These are phyloP conservation scores for Colletotrichum incanum DNA, from an alignment of 2,329 filamentous ascomycete genomes.

Conservation along the genomic window DNA sequence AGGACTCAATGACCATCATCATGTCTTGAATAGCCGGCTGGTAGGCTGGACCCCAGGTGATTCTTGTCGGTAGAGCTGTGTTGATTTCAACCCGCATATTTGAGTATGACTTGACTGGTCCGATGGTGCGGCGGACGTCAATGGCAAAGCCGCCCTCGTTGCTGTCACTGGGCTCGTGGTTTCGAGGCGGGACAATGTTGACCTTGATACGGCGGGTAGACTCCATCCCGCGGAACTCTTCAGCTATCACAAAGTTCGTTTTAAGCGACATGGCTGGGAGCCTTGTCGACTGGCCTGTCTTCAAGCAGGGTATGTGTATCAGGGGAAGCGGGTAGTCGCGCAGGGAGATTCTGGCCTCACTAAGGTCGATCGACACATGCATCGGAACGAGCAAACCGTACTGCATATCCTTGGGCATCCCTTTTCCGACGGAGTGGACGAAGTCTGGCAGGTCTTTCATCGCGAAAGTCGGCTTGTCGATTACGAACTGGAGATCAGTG, in stretches of 20 bases:
- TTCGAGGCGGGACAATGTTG: slow-evolving; percentile 83
- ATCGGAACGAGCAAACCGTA: slow-evolving; percentile 93
- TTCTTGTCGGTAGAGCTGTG: slow-evolving; percentile 89
- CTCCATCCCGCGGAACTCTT: slow-evolving; percentile 87
- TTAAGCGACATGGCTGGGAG: slow-evolving; percentile 87
- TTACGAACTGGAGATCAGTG: slow-evolving; percentile 85
- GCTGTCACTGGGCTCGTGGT: slow-evolving; percentile 68
- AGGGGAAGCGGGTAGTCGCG: slow-evolving; percentile 95
- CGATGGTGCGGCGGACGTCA: slow-evolving; percentile 90
- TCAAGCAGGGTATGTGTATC: slow-evolving; percentile 89
- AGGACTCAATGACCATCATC: slow-evolving; percentile 99
- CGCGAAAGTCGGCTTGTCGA: slow-evolving; percentile 96
- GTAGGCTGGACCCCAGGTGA: slow-evolving; percentile 98
- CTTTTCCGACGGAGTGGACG: slow-evolving; percentile 92
- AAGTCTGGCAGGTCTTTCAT: slow-evolving; percentile 86
- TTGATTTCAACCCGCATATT: slow-evolving; percentile 95
- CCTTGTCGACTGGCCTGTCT: slow-evolving; percentile 83
- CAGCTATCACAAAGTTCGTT: slow-evolving; percentile 95
- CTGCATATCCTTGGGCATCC: slow-evolving; percentile 92
- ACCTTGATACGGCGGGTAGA: slow-evolving; percentile 87
- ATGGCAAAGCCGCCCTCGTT: slow-evolving; percentile 81
- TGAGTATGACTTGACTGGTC: slow-evolving; percentile 96
- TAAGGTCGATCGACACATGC: slow-evolving; percentile 90
- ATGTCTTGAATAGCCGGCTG: slow-evolving; percentile 99
- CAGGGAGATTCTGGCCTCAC: slow-evolving; percentile 87